Base-by-base conservation (phyloP, 1,284 basidiomycete genomes). In the Ustilago nuda region DNA sequence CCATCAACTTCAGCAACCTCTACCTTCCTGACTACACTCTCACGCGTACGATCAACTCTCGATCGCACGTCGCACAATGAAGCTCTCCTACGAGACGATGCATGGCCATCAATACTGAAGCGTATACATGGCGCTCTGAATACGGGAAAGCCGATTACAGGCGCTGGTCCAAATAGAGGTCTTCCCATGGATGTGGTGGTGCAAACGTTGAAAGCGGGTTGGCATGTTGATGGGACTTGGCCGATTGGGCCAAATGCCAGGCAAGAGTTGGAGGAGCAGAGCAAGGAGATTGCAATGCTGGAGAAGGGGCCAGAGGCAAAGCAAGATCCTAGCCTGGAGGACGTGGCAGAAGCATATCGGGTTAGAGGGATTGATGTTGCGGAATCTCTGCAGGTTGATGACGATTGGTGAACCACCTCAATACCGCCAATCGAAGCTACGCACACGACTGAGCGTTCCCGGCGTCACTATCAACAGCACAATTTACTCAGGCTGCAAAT, bases 161-260 rank as follows among this genome's bases (percentile, higher is more conserved):
- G 75, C 23, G 75, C 75, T 11, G 75, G 71, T 7, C 48, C 52
- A 9, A 48, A 50, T 2, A 57, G 75, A 17, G 75, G 75, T 8
- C 43, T 77, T 11, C 75, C 75, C 2, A 56, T 77, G 61, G 50
- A 48, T 30, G 36, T 73, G 2, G 71, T 70, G 1, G 64, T 73
- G 11, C 60, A 63, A 7, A 69, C 66, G 15, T 46, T 77, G 23
- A 77, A 77, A 41, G 66, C 70, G 1, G 35, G 51, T 35, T 77
- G 75, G 75, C 75, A 77, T 36, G 58, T 56, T 8, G 75, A 77
- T 56, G 66, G 62, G 1, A 77, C 70, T 3, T 77, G 75, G 75
- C 75, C 75, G 0, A 58, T 76, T 6, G 73, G 73, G 1, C 61
- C 66, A 0, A 65, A 71, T n/a, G 68, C 67, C 0, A 39, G 58